Base-by-base conservation (phyloP, 2,329 filamentous ascomycete genomes). In the Bipolaris gigantea region DNA sequence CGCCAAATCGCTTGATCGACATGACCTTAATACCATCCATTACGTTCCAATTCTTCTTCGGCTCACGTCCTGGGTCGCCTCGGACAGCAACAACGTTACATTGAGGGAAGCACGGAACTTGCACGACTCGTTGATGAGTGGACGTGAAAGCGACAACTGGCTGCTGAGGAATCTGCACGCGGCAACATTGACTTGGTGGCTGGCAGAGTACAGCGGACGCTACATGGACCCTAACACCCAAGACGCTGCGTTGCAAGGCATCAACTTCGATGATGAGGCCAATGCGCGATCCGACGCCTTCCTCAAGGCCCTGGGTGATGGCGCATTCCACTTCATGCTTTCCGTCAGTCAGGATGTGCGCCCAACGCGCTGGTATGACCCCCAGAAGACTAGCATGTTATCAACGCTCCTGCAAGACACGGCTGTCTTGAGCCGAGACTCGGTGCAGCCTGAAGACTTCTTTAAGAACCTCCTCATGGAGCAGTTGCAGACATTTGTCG, bases 191-290 rank as follows among this genome's bases (percentile, higher is more conserved):
- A 85, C 88, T 4, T 92, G 90, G 83, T 99, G 94, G 94, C 82
- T 97, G 42, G 88, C 90, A 30, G 92, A 97, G 68, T 97, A 97
- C 75, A 94, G 90, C 62, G 90, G 91, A 2, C 90, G 91, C 80
- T 96, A 92, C 71, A 81, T 90, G 53, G 91, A 96, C 63, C 84
- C 88, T 64, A 83, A 84, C 18, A 81, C 84, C 32, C 60, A 70
- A 80, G 83, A 58, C 81, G 83, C 44, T 16, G 67, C 69, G 18
- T 57, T 73, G 33, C 63, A 63, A 27, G 83, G 82, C 43, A 82
- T 88, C 50, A 85, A 92, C 66, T 76, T 90, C 30, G 77, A 79
- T 44, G 76, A 77, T 75, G 90, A 94, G 73, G 85, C 88, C 48
- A 84, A 85, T 44, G 82, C 87, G 60, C 82, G 91, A 55, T 86